Base-by-base conservation (phyloP, 129 eudicot genomes). In the Silybum marianum region DNA sequence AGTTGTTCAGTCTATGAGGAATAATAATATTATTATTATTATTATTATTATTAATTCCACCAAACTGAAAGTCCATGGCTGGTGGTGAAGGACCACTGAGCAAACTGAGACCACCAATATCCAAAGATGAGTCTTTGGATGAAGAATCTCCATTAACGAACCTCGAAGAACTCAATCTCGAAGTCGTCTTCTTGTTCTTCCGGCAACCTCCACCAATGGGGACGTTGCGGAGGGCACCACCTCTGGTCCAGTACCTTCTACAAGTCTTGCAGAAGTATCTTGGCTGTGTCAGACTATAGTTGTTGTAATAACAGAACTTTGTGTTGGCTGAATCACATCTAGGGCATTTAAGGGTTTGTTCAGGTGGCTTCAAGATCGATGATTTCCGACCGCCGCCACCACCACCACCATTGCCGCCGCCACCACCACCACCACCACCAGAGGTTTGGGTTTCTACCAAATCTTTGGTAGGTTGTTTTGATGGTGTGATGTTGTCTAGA, bases 171-270 rank as follows among this genome's bases (percentile, higher is more conserved):
- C 60, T 39, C 14, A 90, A 34, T 67, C 83, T 89, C 3, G 81
- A 16, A 28, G 30, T 28, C 30, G 30, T 28, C 67, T 90, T 93
- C 87, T 90, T 90, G 87, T 74, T 93, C 72, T 90, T 93, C 46
- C 97, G 83, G 78, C 94, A 91, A 40, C 98, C 98, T 19, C 98
- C 98, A 19, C 98, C 97, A 9, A 93, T 88, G 24, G 98, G 98
- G 25, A 93, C 97, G 81, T 89, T 93, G n/a, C 98, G 83, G 13
- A 93, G 74, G 73, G 98, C 94, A 2, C 98, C 98, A 16, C 97
- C 97, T 75, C 82, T 85, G 12, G 98, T 93, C 98, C 98, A 93
- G 77, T 93, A 93, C 83, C 98, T 82, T 77, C 96, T 75, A 78
- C 98, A 93, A 9, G 97, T 88, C 88, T 93, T 93, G 88, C 97